These are phyloP conservation scores for Penicillium paxilli DNA, from an alignment of 495 filamentous ascomycete genomes.

Conservation along the genomic window DNA sequence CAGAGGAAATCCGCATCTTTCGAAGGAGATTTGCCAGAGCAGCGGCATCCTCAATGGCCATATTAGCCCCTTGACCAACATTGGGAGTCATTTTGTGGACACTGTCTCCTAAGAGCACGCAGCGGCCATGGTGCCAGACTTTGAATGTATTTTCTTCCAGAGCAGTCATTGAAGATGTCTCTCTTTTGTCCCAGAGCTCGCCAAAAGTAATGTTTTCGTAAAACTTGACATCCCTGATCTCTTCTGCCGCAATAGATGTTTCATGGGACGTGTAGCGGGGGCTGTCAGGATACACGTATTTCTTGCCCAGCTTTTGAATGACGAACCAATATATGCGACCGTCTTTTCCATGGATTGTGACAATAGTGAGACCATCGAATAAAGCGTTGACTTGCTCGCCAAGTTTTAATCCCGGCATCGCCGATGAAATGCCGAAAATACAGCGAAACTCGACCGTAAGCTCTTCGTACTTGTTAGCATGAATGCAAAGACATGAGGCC, in stretches of 20 bases:
- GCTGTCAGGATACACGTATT: constrained; percentile 32
- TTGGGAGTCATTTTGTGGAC: constrained; percentile 34
- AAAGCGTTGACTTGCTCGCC: constrained; percentile 18
- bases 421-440: constrained; percentile 25
- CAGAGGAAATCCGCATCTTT: neutral
- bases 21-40: constrained; percentile 12
- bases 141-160: constrained; percentile 26
- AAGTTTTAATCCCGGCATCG: constrained; percentile 7
- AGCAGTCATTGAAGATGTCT: constrained; percentile 17
- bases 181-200: constrained; percentile 20
- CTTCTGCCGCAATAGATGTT: neutral
- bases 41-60: constrained; percentile 29
- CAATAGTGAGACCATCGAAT: constrained; percentile 11
- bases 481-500: too few species aligned
- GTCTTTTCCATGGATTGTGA: constrained; percentile 18
- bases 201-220: constrained; percentile 17
- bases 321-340: constrained; percentile 29
- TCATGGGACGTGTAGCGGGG: constrained; percentile 32
- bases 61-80: constrained; percentile 30
- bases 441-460: constrained; percentile 21
- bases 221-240: constrained; percentile 2
- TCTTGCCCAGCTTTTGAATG: constrained; percentile 40
- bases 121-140: constrained; percentile 20
- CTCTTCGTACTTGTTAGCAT: neutral
- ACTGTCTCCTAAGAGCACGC: constrained; percentile 28